Percentiles rank a stretch among this genome's conserved stretches.
phyloP scores from a whole-genome alignment of 805 yeast genomes.

The Kuraishia ogatae region DNA sequence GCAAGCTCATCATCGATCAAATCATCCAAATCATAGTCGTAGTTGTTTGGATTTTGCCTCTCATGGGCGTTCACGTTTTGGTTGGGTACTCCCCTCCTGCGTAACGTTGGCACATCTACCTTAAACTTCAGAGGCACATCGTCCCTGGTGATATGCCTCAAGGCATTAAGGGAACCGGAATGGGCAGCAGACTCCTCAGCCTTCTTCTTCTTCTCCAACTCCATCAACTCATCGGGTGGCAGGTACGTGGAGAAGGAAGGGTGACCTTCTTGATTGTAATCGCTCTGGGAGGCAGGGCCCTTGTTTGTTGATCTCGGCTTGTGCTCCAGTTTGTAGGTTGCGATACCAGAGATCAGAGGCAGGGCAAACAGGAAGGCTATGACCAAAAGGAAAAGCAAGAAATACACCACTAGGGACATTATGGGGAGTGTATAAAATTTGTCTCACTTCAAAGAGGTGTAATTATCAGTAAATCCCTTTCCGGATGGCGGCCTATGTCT shows the following conservation, averaged over 20 bases:
- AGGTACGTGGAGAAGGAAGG: slow-evolving; percentile 12
- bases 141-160: slow-evolving; percentile 15
- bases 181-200: neutral
- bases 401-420: slow-evolving; percentile 1
- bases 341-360: slow-evolving; percentile 7
- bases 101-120: slow-evolving; percentile 10
- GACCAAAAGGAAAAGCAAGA: slow-evolving; percentile 1
- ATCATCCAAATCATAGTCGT: slow-evolving; percentile 40
- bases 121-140: slow-evolving; percentile 19
- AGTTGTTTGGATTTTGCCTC: slow-evolving; percentile 29
- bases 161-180: slow-evolving; percentile 2
- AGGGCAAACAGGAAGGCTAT: slow-evolving; percentile 4
- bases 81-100: slow-evolving; percentile 7
- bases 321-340: slow-evolving; percentile 5
- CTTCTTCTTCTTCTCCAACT: neutral
- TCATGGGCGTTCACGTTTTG: neutral
- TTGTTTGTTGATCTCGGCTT: neutral
- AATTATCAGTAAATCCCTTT: too few species aligned
- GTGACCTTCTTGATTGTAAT: neutral
- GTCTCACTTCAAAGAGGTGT: too few species aligned
- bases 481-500: too few species aligned
- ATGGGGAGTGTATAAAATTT: neutral
- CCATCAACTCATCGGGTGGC: slow-evolving; percentile 20
- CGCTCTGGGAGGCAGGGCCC: neutral
- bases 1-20: slow-evolving; percentile 27